Base-by-base conservation (phyloP, 2,329 filamentous ascomycete genomes). In the Monascus ruber region DNA sequence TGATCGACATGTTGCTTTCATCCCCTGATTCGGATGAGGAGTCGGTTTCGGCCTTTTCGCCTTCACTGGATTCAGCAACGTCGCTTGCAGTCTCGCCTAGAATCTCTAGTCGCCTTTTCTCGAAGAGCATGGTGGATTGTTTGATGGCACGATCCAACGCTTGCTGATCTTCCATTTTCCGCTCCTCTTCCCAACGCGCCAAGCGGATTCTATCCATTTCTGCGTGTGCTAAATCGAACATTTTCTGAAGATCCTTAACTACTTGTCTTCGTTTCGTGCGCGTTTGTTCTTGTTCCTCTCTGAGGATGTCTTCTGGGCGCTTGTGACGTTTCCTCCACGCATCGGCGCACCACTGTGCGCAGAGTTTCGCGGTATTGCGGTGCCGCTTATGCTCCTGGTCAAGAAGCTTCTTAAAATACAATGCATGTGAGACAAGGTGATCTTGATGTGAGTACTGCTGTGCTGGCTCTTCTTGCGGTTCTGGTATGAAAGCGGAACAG, bases 361-460 rank as follows among this genome's bases (percentile, higher is more conserved):
- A 62, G 38, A 77, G 77, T 59, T 87, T 94, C 1, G 89, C 89
- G 2, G 74, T 70, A n/a, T 75, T 70, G 29, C 77, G 77, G 60
- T 96, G 89, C 8, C 80, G 73, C 46, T 77, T 76, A 49, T 87
- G 83, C 59, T 98, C 91, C 41, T 78, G 76, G 2, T 81, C 64
- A 65, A 96, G 76, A 29, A 96, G 70, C 51, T 79, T 83, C 35
- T 85, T 79, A 50, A 96, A 89, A 50, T 88, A 82, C 8, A 81
- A 56, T 42, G 83, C 81, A 44, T 94, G 88, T 35, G 81, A 80
- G 34, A 83, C 71, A 38, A 96, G 72, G 56, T 96, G 85, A 54
- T 96, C 88, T 54, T 78, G 75, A 49, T 93, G 87, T n/a, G 83
- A 79, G 70, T 85, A 96, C 53, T 91, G 85, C 38, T 75, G 73